Evolutionary conservation across 176 grass and related monocot species (phyloP).

Genomic region (Neostapfia colusana): DNA sequence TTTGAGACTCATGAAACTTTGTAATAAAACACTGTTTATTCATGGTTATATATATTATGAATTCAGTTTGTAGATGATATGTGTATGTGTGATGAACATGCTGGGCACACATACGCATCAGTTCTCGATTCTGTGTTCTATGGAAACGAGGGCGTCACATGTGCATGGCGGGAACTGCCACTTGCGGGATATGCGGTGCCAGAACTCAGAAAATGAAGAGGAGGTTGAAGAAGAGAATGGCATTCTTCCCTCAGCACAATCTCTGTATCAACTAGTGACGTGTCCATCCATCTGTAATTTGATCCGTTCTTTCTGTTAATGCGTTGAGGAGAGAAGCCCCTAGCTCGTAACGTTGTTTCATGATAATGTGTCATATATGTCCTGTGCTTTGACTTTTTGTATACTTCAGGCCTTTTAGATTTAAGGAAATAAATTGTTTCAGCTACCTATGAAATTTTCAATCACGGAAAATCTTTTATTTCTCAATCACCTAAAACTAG

Average conservation of each 20-base stretch:
- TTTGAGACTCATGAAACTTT: too few species aligned
- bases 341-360: constrained; percentile 33
- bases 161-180: too few species aligned
- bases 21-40: too few species aligned
- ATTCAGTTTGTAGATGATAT: too few species aligned
- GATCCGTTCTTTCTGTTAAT: not conserved
- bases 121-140: too few species aligned
- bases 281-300: not conserved
- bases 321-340: not conserved
- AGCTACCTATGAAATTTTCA: not conserved
- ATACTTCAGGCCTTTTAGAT: not conserved
- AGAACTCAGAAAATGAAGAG: constrained; percentile 36
- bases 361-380: constrained; percentile 11
- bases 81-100: too few species aligned
- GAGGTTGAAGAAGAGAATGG: constrained; percentile 35
- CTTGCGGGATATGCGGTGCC: too few species aligned
- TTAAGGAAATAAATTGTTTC: not conserved
- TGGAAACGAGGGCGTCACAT: too few species aligned
- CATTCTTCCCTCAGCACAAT: constrained; percentile 27
- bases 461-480: too few species aligned
- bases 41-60: too few species aligned
- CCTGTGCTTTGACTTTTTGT: constrained; percentile 17
- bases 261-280: constrained; percentile 40
- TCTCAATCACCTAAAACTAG: too few species aligned
- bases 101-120: too few species aligned